These are phyloP conservation scores for Polychaeton citri DNA, from an alignment of 2,329 filamentous ascomycete genomes.

Conservation along the genomic window DNA sequence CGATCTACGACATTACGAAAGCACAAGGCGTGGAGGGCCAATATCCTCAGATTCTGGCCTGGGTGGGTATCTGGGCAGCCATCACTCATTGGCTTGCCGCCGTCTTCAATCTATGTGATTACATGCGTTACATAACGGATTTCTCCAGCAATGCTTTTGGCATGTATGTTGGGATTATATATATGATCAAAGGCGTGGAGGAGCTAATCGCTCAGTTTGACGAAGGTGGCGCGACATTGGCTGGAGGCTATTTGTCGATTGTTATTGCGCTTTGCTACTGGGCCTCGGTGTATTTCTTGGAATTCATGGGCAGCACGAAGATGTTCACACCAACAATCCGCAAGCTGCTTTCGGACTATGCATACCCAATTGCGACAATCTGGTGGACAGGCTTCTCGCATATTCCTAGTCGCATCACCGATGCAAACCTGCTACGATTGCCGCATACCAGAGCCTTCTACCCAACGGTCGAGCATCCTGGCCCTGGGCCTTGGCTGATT, in stretches of 20 bases:
- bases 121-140: conserved; percentile 46
- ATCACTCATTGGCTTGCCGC: conserved; percentile 45
- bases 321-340: conserved; percentile 32
- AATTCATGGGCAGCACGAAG: conserved; percentile 34
- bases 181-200: conserved; percentile 43
- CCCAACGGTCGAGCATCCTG: conserved; percentile 29
- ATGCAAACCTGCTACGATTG: conserved; percentile 28
- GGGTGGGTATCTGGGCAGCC: conserved; percentile 44
- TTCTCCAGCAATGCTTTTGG: conserved; percentile 42
- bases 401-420: conserved; percentile 34
- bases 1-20: conserved; percentile 43
- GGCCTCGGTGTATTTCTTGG: conserved; percentile 36
- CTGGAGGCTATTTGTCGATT: conserved; percentile 36
- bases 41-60: conserved; percentile 42
- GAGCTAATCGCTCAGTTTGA: conserved; percentile 40
- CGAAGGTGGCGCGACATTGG: conserved; percentile 15
- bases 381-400: conserved; percentile 43
- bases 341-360: conserved; percentile 38
- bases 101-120: conserved; percentile 40
- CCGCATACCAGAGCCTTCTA: conserved; percentile 34
- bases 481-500: conserved; percentile 29
- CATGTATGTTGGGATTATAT: conserved; percentile 44
- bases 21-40: conserved; percentile 33
- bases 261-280: conserved; percentile 41
- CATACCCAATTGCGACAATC: conserved; percentile 38